Base-by-base conservation (phyloP, 768 basidiomycete species). In the Steccherinum ochraceum region DNA sequence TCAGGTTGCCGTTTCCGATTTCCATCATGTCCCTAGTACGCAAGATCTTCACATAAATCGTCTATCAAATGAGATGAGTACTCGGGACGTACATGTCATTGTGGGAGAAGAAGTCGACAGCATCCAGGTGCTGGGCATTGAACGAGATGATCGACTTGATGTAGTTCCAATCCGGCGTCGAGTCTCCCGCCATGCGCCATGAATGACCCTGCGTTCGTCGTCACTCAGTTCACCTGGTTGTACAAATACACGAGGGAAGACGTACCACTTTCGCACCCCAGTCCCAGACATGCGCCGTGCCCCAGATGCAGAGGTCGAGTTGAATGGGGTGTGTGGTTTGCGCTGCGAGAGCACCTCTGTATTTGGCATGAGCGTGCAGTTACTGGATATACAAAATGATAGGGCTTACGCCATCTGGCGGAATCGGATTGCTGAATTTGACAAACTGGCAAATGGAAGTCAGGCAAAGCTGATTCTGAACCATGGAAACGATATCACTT, bases 1-100 rank as follows among this genome's bases (percentile, higher is more conserved):
- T 76, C 42, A 85, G 67, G 25, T 75, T 67, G 12, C 81, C 83
- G 52, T 86, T 85, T 19, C 84, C 84, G 10, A 43, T n/a, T 43
- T 43, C n/a, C 41, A 43, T 74, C 78, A 79, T 80, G 58, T 80
- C 78, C 57, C 57, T 58, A 18, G 16, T 5, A 13, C 16, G 16
- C 16, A 35, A 16, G 30, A 35, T 7, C 30, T 35, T 16, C 30
- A 16, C 30, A 7, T 35, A 35, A 35, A 35, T 48, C 13, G 20
- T 12, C 21, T n/a, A 5, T 16, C 18, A 12, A 44, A 20, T 43
- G 39, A 50, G 2, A 7, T 5, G 12, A 19, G 4, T 2, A 20
- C 2, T 16, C 21, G n/a, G 10, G 20, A 44, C 52, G 1, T 43
- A 58, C 78, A 80, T 79, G 52, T 81, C 79, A 51, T 79, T 78